Percentiles rank a stretch among this genome's conserved stretches.
Evolutionary conservation across 306 rosid genomes (phyloP).

Genomic region (Mimosa bimucronata): DNA sequence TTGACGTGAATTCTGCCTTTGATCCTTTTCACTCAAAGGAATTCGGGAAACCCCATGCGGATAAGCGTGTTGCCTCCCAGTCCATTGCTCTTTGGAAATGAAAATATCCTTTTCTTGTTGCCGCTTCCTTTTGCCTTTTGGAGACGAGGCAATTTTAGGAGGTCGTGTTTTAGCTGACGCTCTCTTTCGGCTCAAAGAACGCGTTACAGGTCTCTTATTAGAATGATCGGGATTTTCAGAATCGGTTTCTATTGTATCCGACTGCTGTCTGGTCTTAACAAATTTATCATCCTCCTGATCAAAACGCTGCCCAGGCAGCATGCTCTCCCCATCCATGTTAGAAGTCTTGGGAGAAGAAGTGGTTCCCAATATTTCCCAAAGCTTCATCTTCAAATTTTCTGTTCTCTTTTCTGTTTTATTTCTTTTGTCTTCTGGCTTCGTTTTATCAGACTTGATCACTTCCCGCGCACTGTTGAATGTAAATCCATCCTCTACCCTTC

Average conservation of each 20-base stretch:
- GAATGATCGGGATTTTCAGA: constrained; percentile 65
- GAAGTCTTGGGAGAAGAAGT: constrained; percentile 57
- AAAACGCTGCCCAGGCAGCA: constrained; percentile 47
- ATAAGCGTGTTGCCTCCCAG: constrained; percentile 41
- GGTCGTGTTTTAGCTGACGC: constrained; percentile 45
- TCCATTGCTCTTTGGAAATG: constrained; percentile 49
- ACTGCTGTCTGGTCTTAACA: constrained; percentile 58
- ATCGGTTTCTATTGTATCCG: constrained; percentile 89
- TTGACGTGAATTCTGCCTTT: constrained; percentile 45
- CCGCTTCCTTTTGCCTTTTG: constrained; percentile 48
- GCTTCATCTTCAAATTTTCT: constrained; percentile 78
- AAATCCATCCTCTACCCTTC: constrained; percentile 55
- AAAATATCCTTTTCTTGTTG: constrained; percentile 48
- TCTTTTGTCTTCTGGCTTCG: constrained; percentile 42
- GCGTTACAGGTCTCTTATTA: constrained; percentile 69
- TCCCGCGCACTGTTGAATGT: constrained; percentile 51
- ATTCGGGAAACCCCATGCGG: constrained; percentile 50
- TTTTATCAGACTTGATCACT: constrained; percentile 47
- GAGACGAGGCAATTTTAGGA: constrained; percentile 40
- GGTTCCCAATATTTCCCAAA: constrained; percentile 78
- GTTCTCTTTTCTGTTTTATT: constrained; percentile 62
- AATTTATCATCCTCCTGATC: constrained; percentile 46
- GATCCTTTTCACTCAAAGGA: constrained; percentile 46
- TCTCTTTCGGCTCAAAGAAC: constrained; percentile 61
- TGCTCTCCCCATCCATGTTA: constrained; percentile 42